Base-by-base conservation (phyloP, 1,284 basidiomycete species). In the Boletus subluridellus region DNA sequence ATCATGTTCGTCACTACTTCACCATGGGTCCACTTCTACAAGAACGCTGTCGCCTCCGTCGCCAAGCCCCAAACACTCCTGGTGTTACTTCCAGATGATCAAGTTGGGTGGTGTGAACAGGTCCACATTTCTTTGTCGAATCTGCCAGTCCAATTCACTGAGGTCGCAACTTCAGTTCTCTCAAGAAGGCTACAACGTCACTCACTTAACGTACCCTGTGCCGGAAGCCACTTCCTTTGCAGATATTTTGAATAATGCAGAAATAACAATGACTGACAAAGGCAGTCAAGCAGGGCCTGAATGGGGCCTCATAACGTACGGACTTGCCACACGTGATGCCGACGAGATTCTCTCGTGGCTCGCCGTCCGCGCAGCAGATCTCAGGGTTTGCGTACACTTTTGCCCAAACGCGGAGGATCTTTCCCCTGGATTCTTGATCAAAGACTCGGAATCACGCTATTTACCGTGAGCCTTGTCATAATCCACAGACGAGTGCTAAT, bases 161-260 rank as follows among this genome's bases (percentile, higher is more conserved):
- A 47, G 4, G n/a, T 35, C 15, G 38, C 60, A 26, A 52, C 32
- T 17, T 28, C 32, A 80, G 77, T 73, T 77, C 59, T 66, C 78
- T 28, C 74, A 79, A 59, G 79, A 80, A 64, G 79, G 78, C n/a
- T 78, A 80, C 61, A 60, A 72, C 35, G 71, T 76, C 24, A 56
- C 75, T 28, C 75, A 77, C 26, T 58, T 78, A 28, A 49, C 60
- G 11, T 74, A 74, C 49, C 71, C 74, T 28, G 52, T 55, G 30
- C 49, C 64, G 32, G 53, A 59, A 26, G 15, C 54, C 28, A 59
- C 63, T 34, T 55, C 62, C 41, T 61, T 74, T 32, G 30, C 50
- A 11, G 61, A 66, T 14, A 49, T 54, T 32, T 54, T 74, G 54
- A 53, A 66, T 35, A 59, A 64, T 58, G 65, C 58, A 28, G 53